phyloP scores from a whole-genome alignment of 2,329 filamentous ascomycete genomes.

The Eutypa lata region DNA sequence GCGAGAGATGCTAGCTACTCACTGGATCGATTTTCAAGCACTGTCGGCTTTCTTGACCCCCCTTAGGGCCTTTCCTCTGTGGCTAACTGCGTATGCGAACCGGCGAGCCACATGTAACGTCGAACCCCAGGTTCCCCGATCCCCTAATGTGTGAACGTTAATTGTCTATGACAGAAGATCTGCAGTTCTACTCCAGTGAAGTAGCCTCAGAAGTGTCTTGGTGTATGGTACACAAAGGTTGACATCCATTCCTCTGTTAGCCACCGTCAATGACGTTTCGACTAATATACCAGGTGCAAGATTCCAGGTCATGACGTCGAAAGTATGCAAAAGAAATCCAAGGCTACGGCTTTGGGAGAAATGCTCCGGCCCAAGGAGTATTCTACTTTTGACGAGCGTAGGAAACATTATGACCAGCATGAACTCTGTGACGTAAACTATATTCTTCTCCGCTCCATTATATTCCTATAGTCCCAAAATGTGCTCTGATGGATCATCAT shows the following conservation, averaged over 20 bases:
- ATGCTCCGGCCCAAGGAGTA: not conserved
- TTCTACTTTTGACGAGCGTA: not conserved
- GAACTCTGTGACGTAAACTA: constrained; percentile 24
- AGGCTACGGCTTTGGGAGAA: constrained; percentile 3
- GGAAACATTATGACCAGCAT: not conserved
- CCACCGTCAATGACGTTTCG: constrained; percentile 22
- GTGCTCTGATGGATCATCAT: constrained; percentile 12
- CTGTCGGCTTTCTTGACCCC: too few relatives aligned
- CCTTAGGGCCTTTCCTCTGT: not conserved
- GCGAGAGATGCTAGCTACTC: not conserved
- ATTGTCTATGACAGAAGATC: not conserved
- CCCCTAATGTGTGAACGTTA: too few relatives aligned
- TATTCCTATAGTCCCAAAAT: too few relatives aligned
- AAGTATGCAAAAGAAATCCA: constrained; percentile 8
- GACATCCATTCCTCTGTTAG: too few relatives aligned
- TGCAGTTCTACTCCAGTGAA: not conserved
- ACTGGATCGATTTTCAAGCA: not conserved
- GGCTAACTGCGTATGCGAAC: not conserved
- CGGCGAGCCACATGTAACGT: constrained; percentile 12
- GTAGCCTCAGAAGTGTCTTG: not conserved
- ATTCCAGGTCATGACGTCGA: constrained; percentile 26
- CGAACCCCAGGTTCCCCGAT: not conserved
- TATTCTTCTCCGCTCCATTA: constrained; percentile 1
- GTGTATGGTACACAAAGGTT: constrained; percentile 3
- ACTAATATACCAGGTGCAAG: constrained; percentile 3